These are phyloP conservation scores for Ganoderma multipileum DNA, from an alignment of 1,284 basidiomycete genomes.

Conservation along the genomic window DNA sequence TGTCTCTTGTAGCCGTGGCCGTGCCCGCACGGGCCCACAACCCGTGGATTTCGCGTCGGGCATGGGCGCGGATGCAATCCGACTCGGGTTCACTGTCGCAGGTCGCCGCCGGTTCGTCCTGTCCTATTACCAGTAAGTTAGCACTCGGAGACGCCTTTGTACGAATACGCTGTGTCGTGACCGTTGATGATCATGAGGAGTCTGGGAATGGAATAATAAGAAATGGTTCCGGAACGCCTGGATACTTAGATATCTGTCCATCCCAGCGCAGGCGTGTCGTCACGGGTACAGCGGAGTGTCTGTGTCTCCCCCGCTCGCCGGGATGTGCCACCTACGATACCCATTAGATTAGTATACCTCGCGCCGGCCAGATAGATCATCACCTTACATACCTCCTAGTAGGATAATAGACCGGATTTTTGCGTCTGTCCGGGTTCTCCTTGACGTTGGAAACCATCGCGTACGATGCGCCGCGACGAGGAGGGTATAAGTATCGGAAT, in stretches of 20 bases:
- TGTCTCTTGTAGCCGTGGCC: background rate
- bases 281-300: background rate
- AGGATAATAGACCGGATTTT: background rate
- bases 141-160: background rate
- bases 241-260: background rate
- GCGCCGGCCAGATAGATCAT: background rate
- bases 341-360: background rate
- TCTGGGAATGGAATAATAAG: background rate
- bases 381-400: background rate
- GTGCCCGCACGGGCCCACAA: background rate
- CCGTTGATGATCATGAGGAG: background rate
- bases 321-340: background rate
- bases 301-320: background rate
- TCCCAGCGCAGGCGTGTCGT: background rate
- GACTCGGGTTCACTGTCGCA: background rate
- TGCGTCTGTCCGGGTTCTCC: background rate
- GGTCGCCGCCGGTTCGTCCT: background rate
- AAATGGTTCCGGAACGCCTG: background rate
- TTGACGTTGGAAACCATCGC: background rate
- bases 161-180: background rate
- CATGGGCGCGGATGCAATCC: background rate
- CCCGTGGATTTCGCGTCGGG: background rate
- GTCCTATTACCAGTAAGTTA: background rate
- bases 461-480: background rate
- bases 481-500: background rate